Base-by-base conservation (phyloP, 208 protist species). In the Sergeia podlipaevii region DNA sequence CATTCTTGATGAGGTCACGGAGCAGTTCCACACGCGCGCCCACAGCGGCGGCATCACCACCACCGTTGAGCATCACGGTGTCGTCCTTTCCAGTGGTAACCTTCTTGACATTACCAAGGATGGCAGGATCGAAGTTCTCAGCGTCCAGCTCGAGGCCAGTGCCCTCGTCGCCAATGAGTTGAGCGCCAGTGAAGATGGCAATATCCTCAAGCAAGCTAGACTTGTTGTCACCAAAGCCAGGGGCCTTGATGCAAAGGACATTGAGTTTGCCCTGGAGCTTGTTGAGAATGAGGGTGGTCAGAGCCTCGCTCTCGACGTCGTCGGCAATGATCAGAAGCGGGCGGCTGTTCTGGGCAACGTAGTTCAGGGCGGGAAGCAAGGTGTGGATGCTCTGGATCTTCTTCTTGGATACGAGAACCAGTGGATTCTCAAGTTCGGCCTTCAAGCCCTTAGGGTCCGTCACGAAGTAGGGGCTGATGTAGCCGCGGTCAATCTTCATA, bases 261-360 rank as follows among this genome's bases (percentile, higher is more conserved):
- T 93, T 92, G 47, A 93, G 74, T 73, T 88, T 84, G 53, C 85
- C 82, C 59, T 91, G 74, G 21, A 91, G 63, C 64, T 88, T 84
- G 75, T 95, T 95, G 68, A 90, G 79, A 57, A 93, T 85, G 28
- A 95, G 65, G 44, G 85, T 92, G 47, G 85, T 86, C 62, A 95
- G 87, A 5, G 97, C 98, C 74, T 99, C 98, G 52, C 88, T 85
- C 57, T 99, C 98, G 59, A 99, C 82, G 67, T 99, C 97, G 65
- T 99, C 98, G 52, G 98, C 97, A 55, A 99, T 98, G 75, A 99
- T 98, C 36, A 99, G 63, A 21, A 99, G 83, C 59, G 97, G 96
- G 56, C 82, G 86, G 39, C 86, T 74, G 18, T 67, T 70, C 43
- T 74, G 64, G 17, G 67, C 77, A 3, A 96, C 82, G 61, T 93